phyloP scores from a whole-genome alignment of 805 yeast species.

The Suhomyces vadensis region DNA sequence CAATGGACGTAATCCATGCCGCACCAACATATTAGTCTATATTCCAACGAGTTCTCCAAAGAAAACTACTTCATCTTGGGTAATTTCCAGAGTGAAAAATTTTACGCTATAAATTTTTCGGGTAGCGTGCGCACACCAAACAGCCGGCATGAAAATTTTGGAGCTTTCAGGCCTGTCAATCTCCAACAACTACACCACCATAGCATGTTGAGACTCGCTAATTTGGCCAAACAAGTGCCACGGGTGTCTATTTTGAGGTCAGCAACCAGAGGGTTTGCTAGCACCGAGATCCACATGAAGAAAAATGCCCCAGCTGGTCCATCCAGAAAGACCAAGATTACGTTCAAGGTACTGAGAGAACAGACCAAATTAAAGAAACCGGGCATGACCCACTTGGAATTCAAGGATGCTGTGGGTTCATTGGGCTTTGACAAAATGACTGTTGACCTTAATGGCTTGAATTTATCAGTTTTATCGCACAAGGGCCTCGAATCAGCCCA shows the following conservation, averaged over 20 bases:
- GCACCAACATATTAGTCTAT: too few species aligned
- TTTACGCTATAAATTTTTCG: background rate
- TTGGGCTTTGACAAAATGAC: slow-evolving; percentile 38
- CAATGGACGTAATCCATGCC: too few species aligned
- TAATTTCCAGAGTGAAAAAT: too few species aligned
- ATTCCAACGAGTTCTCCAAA: too few species aligned
- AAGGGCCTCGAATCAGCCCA: slow-evolving; percentile 10
- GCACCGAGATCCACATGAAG: slow-evolving; percentile 9
- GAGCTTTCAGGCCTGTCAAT: background rate
- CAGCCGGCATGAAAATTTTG: slow-evolving; percentile 4
- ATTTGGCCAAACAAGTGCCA: slow-evolving; percentile 1
- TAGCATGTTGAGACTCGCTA: slow-evolving; percentile 14
- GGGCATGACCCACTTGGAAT: slow-evolving; percentile 44
- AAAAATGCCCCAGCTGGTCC: slow-evolving; percentile 15
- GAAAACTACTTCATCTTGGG: too few species aligned
- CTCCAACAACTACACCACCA: background rate
- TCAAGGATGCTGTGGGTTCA: slow-evolving; percentile 37
- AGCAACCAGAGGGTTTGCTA: slow-evolving; percentile 9
- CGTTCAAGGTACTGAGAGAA: slow-evolving; percentile 20
- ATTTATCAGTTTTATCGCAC: slow-evolving; percentile 14
- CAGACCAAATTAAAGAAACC: slow-evolving; percentile 31
- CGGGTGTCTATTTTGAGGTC: background rate
- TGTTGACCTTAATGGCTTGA: slow-evolving; percentile 18
- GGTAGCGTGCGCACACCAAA: background rate
- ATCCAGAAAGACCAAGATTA: slow-evolving; percentile 23